These are phyloP conservation scores for Coemansia sp. DNA, from an alignment of 192 early-diverging fungal species.

Conservation along the genomic window DNA sequence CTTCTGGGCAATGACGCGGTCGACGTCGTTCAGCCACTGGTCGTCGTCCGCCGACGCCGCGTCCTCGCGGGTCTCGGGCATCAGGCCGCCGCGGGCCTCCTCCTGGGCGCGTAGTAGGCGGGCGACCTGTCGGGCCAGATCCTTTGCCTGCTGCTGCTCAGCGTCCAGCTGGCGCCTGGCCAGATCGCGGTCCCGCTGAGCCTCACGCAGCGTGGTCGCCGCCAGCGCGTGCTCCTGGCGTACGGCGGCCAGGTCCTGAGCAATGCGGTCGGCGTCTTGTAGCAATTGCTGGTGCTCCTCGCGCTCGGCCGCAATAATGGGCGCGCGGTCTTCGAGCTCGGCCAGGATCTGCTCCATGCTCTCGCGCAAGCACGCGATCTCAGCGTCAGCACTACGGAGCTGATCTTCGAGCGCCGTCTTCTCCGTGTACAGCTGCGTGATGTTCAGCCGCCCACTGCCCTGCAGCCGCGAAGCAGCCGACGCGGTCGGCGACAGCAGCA, in stretches of 20 bases:
- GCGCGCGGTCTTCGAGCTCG: conserved; percentile 61
- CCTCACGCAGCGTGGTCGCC: conserved; percentile 24
- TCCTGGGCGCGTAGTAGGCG: conserved; percentile 57
- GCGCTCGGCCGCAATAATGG: conserved; percentile 60
- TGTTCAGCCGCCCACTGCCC: conserved; percentile 52
- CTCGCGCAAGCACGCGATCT: conserved; percentile 54
- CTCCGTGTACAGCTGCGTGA: conserved; percentile 65
- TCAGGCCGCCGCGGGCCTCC: conserved; percentile 51
- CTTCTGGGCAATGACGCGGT: conserved; percentile 57
- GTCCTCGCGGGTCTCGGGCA: conserved; percentile 30
- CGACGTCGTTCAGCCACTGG: conserved; percentile 43
- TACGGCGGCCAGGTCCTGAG: conserved; percentile 49
- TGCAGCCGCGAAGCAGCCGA: conserved; percentile 49
- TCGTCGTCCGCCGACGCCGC: conserved; percentile 21
- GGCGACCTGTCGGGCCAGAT: conserved; percentile 58
- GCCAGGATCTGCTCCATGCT: conserved; percentile 59
- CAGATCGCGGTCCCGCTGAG: conserved; percentile 45
- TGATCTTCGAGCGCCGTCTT: conserved; percentile 57
- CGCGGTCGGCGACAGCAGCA: conserved; percentile 58
- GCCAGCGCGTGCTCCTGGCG: conserved; percentile 37
- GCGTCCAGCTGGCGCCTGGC: conserved; percentile 45
- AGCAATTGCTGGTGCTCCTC: conserved; percentile 56
- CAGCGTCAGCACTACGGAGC: conserved; percentile 48
- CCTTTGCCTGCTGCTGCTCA: conserved; percentile 58
- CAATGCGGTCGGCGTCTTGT: conserved; percentile 54